Evolutionary conservation across 2,329 filamentous ascomycete genomes (phyloP).

Genomic region (Fusarium odoratissimum): DNA sequence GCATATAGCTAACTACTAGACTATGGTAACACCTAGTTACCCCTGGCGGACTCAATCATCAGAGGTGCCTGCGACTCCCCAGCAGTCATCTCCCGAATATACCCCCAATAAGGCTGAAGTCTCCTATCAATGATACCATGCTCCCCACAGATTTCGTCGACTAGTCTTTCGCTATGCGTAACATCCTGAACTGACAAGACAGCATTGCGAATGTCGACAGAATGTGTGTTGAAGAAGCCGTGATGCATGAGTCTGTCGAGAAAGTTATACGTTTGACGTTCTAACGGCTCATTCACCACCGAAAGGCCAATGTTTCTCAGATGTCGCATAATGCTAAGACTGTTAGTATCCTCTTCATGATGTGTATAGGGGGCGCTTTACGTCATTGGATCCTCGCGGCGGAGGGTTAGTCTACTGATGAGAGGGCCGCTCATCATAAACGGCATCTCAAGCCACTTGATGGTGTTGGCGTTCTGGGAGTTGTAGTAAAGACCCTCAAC

Average conservation of each 20-base stretch:
- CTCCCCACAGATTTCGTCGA: background rate
- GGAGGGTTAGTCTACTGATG: background rate
- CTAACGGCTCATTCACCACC: background rate
- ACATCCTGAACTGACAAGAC: background rate
- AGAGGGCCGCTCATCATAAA: background rate
- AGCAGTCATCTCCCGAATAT: background rate
- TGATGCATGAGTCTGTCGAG: accelerated
- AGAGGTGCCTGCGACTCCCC: background rate
- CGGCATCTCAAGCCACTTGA: background rate
- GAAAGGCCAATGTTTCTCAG: background rate
- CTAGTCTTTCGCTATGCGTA: accelerated
- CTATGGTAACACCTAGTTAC: background rate
- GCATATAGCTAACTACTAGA: background rate
- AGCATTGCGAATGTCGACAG: background rate
- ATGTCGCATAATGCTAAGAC: background rate
- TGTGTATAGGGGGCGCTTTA: no score
- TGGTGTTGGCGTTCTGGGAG: accelerated
- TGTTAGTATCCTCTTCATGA: background rate
- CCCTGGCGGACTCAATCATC: no score
- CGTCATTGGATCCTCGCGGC: no score
- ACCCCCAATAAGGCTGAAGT: background rate
- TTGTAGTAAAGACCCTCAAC: background rate
- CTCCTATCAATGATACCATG: background rate
- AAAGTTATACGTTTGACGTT: background rate
- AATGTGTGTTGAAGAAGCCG: background rate